Conservation (phyloP, 192 early-diverging fungal genomes). For the Coemansia sp. region DNA sequence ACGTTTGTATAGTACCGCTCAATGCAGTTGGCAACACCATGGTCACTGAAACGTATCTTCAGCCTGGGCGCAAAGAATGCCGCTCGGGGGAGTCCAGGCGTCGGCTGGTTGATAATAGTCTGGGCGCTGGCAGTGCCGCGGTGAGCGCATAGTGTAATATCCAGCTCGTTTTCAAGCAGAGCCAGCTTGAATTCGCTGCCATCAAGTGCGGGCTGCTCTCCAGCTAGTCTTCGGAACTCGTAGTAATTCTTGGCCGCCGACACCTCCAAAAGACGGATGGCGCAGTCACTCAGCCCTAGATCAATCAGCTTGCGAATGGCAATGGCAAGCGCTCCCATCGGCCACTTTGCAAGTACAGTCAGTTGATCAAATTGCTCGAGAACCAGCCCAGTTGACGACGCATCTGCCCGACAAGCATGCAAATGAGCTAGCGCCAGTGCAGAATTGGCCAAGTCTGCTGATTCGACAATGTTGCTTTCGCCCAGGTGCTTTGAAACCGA, state of each 20-base stretch:
- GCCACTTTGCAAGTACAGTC: conserved; percentile 16
- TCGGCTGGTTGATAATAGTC: not conserved
- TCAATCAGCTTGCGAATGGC: conserved; percentile 7
- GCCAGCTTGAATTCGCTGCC: not conserved
- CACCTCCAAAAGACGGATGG: conserved; percentile 4
- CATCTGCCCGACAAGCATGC: not conserved
- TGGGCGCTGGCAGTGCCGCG: not conserved
- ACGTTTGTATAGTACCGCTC: conserved; percentile 8
- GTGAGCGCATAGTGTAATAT: conserved; percentile 10
- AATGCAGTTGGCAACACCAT: not conserved
- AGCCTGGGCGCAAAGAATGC: conserved; percentile 14
- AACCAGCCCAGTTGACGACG: not conserved
- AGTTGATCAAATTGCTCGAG: not conserved
- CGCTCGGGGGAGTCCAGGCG: conserved; percentile 1
- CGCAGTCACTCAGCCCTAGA: not conserved
- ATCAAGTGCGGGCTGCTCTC: not conserved
- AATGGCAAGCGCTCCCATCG: conserved; percentile 14
- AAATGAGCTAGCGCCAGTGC: not conserved
- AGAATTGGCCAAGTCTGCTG: not conserved
- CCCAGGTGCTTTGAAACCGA: not conserved
- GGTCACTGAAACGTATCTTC: not conserved
- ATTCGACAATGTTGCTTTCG: not conserved
- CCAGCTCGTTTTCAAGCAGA: conserved; percentile 20
- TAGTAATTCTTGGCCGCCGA: not conserved
- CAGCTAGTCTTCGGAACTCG: conserved; percentile 2